Percentiles rank a stretch among this genome's conserved stretches.
phyloP scores from a whole-genome alignment of 352 stramenopile genomes.

The Phytophthora multivora region DNA sequence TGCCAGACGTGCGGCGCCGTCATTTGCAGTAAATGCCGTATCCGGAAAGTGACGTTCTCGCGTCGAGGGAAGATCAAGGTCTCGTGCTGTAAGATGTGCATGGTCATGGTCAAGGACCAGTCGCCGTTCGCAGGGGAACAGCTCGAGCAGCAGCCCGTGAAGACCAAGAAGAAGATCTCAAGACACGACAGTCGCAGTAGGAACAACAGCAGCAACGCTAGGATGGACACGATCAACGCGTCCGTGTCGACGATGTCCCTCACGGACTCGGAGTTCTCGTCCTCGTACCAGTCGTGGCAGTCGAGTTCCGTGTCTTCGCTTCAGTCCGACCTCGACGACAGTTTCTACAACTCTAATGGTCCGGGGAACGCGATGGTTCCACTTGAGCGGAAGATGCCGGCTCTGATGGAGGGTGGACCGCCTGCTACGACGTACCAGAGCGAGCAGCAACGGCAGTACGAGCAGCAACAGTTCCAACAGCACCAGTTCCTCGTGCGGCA shows the following conservation, averaged over 20 bases:
- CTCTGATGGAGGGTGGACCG: conserved; percentile 34
- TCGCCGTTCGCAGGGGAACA: conserved; percentile 66
- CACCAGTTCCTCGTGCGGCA: conserved; percentile 39
- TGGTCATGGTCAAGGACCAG: conserved; percentile 70
- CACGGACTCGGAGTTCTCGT: conserved; percentile 63
- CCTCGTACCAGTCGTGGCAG: conserved; percentile 59
- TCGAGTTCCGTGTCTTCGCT: conserved; percentile 60
- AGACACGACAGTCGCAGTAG: conserved; percentile 26
- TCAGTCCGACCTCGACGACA: conserved; percentile 62
- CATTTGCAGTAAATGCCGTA: conserved; percentile 76
- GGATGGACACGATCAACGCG: conserved; percentile 22
- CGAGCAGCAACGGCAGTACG: conserved; percentile 38
- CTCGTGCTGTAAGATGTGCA: conserved; percentile 73
- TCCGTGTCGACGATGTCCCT: conserved; percentile 46
- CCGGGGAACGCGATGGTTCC: conserved; percentile 28
- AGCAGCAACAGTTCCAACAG: conserved; percentile 42
- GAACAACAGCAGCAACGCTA: conserved; percentile 30
- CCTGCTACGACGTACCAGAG: conserved; percentile 31
- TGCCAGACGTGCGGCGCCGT: conserved; percentile 73
- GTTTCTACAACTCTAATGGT: conserved; percentile 24
- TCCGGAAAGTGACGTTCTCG: conserved; percentile 64
- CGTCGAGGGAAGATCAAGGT: conserved; percentile 67
- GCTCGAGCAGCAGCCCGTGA: conserved; percentile 42
- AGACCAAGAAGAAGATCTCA: conserved; percentile 26
- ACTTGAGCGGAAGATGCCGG: conserved; percentile 52